Base-by-base conservation (phyloP, 805 yeast genomes). In the Ogataea salicorniae region DNA sequence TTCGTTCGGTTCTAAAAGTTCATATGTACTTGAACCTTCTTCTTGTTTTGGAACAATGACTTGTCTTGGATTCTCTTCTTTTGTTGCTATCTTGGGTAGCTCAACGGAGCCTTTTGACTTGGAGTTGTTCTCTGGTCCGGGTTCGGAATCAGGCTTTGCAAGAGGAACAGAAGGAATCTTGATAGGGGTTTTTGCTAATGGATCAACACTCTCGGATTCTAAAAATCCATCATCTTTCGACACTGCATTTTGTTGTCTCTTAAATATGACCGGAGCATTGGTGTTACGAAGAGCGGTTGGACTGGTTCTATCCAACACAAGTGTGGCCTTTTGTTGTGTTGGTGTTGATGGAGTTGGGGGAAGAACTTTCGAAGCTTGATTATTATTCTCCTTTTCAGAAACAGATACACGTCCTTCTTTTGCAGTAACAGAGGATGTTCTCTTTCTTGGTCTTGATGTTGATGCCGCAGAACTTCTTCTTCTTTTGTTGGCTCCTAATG, bases 381-480 rank as follows among this genome's bases (percentile, higher is more conserved):
- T 26, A 26, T 26, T 11, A 9, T 26, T 26, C 31, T 26, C 31
- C 11, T 26, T 26, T 26, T 16, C 18, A 33, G 42, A 17, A 9
- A 33, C 31, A 38, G 41, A 45, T 31, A 23, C 37, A 18, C 37
- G 15, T 45, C 46, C 20, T 22, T 33, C n/a, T 29, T 29, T 18
- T 39, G 17, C 16, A 23, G 16, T n/a, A 20, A 26, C 18, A 8
- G 15, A 16, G 14, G 23, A 15, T 15, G 34, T 23, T 20, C 36
- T 33, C 20, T 26, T 38, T 37, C 40, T 37, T 18, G 37, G 41
- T 15, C 20, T 41, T 16, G 45, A 16, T 2, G 46, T 29, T 37
- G 59, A 26, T 26, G 31, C 48, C 1, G 60, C 59, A 22, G 69
- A 60, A 44, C 77, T 67, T 55, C 76, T 72, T 48, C 65, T 48